Evolutionary conservation across 495 filamentous ascomycete species (phyloP).

Genomic region (Tuber calosporum): DNA sequence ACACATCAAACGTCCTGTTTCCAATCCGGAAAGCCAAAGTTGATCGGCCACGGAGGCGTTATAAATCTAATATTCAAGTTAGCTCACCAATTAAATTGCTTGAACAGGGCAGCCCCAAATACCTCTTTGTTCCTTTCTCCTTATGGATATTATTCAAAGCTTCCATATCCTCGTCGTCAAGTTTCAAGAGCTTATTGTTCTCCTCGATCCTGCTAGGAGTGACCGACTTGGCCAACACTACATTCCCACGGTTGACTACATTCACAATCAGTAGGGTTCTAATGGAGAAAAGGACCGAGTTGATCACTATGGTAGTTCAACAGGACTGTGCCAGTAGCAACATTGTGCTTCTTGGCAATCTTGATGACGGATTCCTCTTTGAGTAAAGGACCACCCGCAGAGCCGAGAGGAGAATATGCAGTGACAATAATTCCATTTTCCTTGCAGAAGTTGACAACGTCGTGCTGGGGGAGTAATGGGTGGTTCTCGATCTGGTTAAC

Average conservation of each 20-base stretch:
- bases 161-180: conserved; percentile 42
- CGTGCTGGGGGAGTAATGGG: conserved; percentile 37
- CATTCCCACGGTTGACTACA: conserved; percentile 41
- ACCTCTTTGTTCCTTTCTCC: conserved; percentile 33
- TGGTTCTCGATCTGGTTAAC: conserved; percentile 41
- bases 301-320: conserved; percentile 32
- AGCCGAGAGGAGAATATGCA: conserved; percentile 39
- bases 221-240: conserved; percentile 44
- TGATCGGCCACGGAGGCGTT: conserved; percentile 30
- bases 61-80: conserved; percentile 24
- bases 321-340: conserved; percentile 31
- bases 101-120: background rate
- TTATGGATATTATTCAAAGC: conserved; percentile 31
- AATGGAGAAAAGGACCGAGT: background rate
- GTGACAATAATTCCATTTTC: conserved; percentile 35
- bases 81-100: background rate
- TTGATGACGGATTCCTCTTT: conserved; percentile 40
- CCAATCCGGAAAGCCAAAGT: conserved; percentile 36
- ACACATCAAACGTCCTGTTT: conserved; percentile 19
- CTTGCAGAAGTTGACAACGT: conserved; percentile 32
- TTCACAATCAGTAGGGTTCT: conserved; percentile 6
- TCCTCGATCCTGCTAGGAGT: conserved; percentile 40
- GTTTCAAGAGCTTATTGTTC: conserved; percentile 40
- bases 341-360: conserved; percentile 37
- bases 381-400: conserved; percentile 32